Conservation (phyloP, 139 green algal genomes). For the Pleodorina starrii region DNA sequence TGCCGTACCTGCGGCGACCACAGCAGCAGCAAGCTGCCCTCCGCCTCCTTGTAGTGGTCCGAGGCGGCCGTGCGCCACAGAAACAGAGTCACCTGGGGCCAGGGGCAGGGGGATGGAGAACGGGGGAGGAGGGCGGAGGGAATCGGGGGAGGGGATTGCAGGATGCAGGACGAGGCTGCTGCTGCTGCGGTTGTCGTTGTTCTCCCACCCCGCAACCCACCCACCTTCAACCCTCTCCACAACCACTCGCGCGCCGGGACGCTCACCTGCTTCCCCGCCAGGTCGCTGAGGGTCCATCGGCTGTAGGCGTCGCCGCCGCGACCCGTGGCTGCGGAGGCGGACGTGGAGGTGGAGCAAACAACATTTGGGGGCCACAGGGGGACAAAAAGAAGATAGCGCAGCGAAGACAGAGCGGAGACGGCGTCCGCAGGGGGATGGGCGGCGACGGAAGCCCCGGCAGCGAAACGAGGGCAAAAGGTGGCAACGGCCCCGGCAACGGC, state of each 20-base stretch:
- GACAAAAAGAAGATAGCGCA: too few relatives aligned
- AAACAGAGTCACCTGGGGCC: slow-evolving; percentile 38
- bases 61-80: slow-evolving; percentile 42
- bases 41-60: slow-evolving; percentile 57
- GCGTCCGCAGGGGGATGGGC: too few relatives aligned
- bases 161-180: too few relatives aligned
- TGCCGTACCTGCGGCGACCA: slow-evolving; percentile 37
- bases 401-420: too few relatives aligned
- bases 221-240: too few relatives aligned
- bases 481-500: too few relatives aligned
- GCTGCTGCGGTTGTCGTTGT: too few relatives aligned
- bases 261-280: slow-evolving; percentile 45
- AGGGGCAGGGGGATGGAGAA: background rate
- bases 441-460: too few relatives aligned
- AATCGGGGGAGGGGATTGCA: background rate
- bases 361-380: too few relatives aligned
- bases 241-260: too few relatives aligned
- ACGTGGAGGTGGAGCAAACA: too few relatives aligned
- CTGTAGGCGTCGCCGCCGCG: slow-evolving; percentile 29
- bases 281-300: slow-evolving; percentile 41
- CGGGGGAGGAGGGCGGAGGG: background rate
- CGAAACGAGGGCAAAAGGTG: too few relatives aligned
- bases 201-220: background rate
- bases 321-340: slow-evolving; percentile 14
- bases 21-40: slow-evolving; percentile 57